A percentile compares a stretch with the other conserved stretches of the same genome.
phyloP scores from a whole-genome alignment of 768 basidiomycete species.

The Aureoboletus auriporus region DNA sequence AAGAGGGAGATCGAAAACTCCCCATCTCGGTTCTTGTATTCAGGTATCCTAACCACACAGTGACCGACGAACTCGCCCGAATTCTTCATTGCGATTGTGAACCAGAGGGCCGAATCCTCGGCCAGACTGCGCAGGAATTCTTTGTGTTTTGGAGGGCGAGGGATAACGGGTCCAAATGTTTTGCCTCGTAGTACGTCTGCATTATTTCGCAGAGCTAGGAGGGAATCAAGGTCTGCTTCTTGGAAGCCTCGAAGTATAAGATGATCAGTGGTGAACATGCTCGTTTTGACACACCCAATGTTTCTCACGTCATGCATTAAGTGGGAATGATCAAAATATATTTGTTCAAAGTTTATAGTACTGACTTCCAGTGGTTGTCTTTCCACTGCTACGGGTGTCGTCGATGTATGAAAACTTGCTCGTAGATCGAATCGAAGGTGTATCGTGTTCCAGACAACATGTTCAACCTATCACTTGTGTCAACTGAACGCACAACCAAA shows the following conservation, averaged over 20 bases:
- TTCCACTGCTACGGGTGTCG: too few relatives aligned
- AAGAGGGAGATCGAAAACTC: conserved; percentile 21
- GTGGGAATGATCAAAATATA: too few relatives aligned
- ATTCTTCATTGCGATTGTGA: conserved; percentile 15
- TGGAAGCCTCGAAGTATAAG: conserved; percentile 22
- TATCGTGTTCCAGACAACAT: too few relatives aligned
- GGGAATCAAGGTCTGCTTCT: conserved; percentile 14
- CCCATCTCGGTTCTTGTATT: conserved; percentile 24
- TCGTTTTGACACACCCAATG: background rate
- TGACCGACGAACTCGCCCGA: conserved; percentile 19
- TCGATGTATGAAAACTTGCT: too few relatives aligned
- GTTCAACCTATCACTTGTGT: too few relatives aligned
- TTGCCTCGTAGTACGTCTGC: conserved; percentile 16
- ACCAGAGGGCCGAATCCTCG: conserved; percentile 16
- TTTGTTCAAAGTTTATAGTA: too few relatives aligned
- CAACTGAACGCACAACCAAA: too few relatives aligned
- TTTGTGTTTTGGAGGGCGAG: conserved; percentile 13
- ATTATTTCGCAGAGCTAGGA: conserved; percentile 25
- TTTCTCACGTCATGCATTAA: too few relatives aligned
- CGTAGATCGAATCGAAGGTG: too few relatives aligned
- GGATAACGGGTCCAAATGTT: conserved; percentile 18
- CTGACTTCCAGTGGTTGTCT: too few relatives aligned
- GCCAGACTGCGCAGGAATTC: conserved; percentile 7
- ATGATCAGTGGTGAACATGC: conserved; percentile 27
- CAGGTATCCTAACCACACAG: conserved; percentile 13